Evolutionary conservation across 108 stramenopile species (phyloP).

Genomic region (Pseudonitzschia multiseries): DNA sequence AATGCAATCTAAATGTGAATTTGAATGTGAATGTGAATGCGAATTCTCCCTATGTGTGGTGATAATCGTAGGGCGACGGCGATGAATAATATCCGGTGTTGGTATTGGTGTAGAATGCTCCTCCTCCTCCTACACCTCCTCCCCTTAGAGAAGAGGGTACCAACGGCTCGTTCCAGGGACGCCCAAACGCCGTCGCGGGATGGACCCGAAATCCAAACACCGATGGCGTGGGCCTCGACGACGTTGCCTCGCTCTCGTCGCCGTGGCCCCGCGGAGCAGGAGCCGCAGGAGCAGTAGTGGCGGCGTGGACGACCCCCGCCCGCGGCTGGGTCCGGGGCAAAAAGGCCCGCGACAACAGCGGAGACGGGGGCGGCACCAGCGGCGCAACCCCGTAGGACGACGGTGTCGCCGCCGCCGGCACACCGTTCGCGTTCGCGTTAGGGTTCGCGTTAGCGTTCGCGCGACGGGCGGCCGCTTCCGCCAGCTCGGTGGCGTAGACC

Average conservation of each 20-base stretch:
- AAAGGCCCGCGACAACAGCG: neutral
- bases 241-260: neutral
- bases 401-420: no score
- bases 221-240: conserved; percentile 15
- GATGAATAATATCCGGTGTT: no score
- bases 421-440: neutral
- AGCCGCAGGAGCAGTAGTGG: neutral
- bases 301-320: neutral
- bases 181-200: conserved; percentile 33
- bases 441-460: no score
- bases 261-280: no score
- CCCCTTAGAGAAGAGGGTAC: no score
- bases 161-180: conserved; percentile 14
- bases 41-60: no score
- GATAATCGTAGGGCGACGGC: neutral
- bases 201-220: conserved; percentile 54
- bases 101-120: no score
- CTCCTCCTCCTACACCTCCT: no score
- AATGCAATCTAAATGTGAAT: neutral
- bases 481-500: conserved; percentile 27
- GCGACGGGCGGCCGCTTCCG: neutral
- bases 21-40: neutral
- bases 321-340: neutral
- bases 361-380: no score
- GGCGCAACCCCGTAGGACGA: no score